Evolutionary conservation across 768 basidiomycete genomes (phyloP), one percentile per base, ranked within the genome.

Genomic region (Pulveroboletus sp.): DNA sequence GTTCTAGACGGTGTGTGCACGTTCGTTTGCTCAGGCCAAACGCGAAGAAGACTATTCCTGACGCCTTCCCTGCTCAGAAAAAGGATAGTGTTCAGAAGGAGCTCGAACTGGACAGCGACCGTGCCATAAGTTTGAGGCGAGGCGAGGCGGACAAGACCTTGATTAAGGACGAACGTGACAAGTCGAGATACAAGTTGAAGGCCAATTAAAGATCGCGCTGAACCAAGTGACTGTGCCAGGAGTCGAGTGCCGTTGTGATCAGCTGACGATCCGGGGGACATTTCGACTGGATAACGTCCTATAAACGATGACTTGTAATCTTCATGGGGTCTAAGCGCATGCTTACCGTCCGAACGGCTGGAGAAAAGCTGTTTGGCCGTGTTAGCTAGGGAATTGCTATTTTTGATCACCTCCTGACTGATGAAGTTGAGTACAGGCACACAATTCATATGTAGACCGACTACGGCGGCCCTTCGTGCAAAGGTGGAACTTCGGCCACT

Each of bases 1-100:
- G 36, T 19, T 4, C 45, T 44, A 5, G 49, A 47, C 40, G 24
- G 31, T 23, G 43, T 32, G 49, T 46, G 41, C 8, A 38, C 35
- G 26, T 37, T 24, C 23, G 45, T 43, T 30, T 59, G 50, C 20
- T 63, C 52, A 3, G 68, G 54, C 52, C 67, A 63, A 29, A 74
- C 75, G n/a, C 93, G 80, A 14, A 96, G 74, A 5, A 96, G 76
- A 6, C 89, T 83, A 63, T 86, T 90, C 34, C 96, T 78, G 8
- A 98, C 79, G 16, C 94, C 95, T 67, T 99, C 96, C n/a, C 96
- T 77, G 29, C 86, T 85, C 8, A 98, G 75, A 67, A 98, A 97
- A 37, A 98, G 75, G 59, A 94, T 89, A 11, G 93, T 93, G 57
- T 86, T 89, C 39, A 89, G 77, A 22, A 98, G 63, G 23, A 97